Percentiles rank a stretch among this genome's conserved stretches.
Evolutionary conservation across 23 red algal species (phyloP).

Genomic region (Gracilariopsis chorda): DNA sequence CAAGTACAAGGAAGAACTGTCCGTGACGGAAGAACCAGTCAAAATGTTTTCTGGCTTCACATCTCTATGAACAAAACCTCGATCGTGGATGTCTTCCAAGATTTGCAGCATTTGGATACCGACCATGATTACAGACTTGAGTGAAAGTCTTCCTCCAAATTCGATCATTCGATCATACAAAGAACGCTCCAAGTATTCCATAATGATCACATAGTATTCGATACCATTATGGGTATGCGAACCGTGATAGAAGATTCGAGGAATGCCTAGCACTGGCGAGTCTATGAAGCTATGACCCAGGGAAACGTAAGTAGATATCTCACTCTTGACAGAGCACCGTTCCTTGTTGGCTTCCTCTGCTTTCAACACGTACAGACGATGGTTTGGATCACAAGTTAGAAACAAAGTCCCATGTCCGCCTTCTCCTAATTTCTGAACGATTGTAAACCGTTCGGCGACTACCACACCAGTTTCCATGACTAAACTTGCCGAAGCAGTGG

Average conservation of each 20-base stretch:
- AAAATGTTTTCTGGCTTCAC: conserved; percentile 83
- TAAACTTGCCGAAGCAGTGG: no score
- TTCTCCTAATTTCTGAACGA: neutral
- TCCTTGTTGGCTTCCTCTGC: neutral
- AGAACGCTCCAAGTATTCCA: conserved; percentile 14
- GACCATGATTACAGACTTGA: neutral
- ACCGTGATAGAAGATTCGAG: neutral
- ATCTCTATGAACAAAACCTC: conserved; percentile 69
- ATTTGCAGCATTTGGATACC: conserved; percentile 33
- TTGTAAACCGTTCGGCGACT: conserved; percentile 1
- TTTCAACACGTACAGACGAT: neutral
- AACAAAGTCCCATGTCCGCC: neutral
- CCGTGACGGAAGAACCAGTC: neutral
- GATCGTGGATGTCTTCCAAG: conserved; percentile 43
- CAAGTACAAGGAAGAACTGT: conserved; percentile 39
- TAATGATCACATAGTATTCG: neutral
- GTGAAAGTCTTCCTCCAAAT: neutral
- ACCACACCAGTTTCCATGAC: neutral
- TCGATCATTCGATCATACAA: neutral
- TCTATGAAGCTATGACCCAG: neutral
- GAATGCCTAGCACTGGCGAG: neutral
- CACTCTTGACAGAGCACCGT: neutral
- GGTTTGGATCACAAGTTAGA: neutral
- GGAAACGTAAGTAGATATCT: neutral
- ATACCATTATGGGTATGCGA: neutral